Evolutionary conservation across 306 rosid species (phyloP).

Genomic region (Sindora glabra): DNA sequence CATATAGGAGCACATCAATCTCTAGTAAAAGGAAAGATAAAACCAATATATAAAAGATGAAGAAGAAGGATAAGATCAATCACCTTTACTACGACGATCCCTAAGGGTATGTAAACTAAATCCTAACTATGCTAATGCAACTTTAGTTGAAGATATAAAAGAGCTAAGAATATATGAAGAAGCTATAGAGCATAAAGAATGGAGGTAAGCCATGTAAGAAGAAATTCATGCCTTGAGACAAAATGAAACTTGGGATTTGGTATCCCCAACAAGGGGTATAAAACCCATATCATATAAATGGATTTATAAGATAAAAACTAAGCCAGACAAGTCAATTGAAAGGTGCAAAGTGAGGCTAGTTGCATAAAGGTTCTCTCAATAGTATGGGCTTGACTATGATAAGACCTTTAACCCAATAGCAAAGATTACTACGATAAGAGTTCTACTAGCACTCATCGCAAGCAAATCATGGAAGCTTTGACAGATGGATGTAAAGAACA

Average conservation of each 20-base stretch:
- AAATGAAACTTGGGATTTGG: neutral
- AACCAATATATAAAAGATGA: no score
- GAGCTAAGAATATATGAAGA: no score
- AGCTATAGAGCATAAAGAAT: no score
- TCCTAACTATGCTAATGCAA: neutral
- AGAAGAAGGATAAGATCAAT: neutral
- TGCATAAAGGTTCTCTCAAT: neutral
- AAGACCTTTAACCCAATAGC: no score
- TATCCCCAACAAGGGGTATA: no score
- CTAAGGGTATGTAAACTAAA: neutral
- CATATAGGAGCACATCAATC: neutral
- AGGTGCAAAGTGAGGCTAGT: neutral
- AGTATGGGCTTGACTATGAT: neutral
- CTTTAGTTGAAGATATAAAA: neutral
- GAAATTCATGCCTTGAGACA: neutral
- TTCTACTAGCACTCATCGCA: no score
- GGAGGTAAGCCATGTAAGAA: no score
- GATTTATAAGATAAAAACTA: no score
- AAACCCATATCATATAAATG: no score
- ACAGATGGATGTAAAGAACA: no score
- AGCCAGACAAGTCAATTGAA: neutral
- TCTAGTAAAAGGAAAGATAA: neutral
- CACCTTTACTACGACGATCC: neutral
- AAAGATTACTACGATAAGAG: no score
- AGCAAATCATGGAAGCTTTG: no score